Evolutionary conservation across 2,329 filamentous ascomycete genomes (phyloP), one percentile per base, ranked within the genome.

Genomic region (Pseudocercospora pini-densiflorae): DNA sequence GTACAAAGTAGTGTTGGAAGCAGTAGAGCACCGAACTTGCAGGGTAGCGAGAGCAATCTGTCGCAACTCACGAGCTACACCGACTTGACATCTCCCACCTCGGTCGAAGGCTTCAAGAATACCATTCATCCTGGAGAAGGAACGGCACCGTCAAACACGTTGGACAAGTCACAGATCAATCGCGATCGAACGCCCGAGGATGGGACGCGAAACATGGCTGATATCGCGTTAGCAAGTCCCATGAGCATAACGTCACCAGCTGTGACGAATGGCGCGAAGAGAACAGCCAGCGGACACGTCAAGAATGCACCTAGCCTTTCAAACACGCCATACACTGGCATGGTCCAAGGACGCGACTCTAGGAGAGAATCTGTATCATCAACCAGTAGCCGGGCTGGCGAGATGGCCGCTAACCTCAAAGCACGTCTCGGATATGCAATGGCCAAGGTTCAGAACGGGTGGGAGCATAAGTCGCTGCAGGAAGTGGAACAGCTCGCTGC

Each of bases 391-490:
- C 90, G 89, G 71, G 92, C 94, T 72, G 90, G 91, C 78, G 92
- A 96, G 85, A 91, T 95, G 84, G 93, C 92, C 47, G 87, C 89
- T 62, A 91, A 94, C 76, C 85, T 98, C 61, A 91, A 90, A 76
- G 90, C 93, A 59, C 91, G 93, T 73, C 85, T 98, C 29, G 92
- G 93, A 6, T 97, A 97, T 79, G 94, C 94, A 70, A 95, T 97
- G 87, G 87, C 96, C 76, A 97, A 97, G 79, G 91, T 97, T 47
- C 92, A 93, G 77, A 89, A 96, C 76, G 93, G 92, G 65, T 95
- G 93, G 90, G 91, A 97, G 79, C 86, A 89, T 59, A 89, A 90
- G 69, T 89, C 88, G 19, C 88, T 95, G 65, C 89, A 91, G 63
- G 91, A 94, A 78, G 87, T 94, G 31, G 92, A 94, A 79, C 88